Base-by-base conservation (phyloP, 1,139 yeast species). In the Nadsonia starkeyi-henricii region DNA sequence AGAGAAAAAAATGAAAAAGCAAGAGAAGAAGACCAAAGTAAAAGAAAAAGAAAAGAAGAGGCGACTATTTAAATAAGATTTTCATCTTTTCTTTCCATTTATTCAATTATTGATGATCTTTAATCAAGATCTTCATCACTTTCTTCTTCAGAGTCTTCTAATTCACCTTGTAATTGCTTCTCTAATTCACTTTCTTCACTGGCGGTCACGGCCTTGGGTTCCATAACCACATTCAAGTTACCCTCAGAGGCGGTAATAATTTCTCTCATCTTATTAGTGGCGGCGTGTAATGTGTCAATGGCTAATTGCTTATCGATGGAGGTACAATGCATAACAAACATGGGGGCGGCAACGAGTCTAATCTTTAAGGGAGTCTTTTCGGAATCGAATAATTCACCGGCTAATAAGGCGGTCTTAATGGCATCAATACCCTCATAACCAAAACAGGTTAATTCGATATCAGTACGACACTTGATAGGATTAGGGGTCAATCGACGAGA, bases 391-490 rank as follows among this genome's bases (percentile, higher is more conserved):
- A 74, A 77, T 71, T 91, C 98, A 48, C 96, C 98, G 23, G 89
- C 83, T 57, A 76, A 73, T 58, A 91, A 76, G 33, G 98, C 95
- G 53, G 74, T 75, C 70, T 89, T 89, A 63, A 91, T 89, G 55
- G 98, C 98, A 65, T 89, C 96, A 58, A 91, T 88, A 66, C 99
- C 99, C 66, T 91, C 97, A 68, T 91, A 91, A 56, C 93, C 78
- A 72, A 89, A 91, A 67, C 98, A 91, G 37, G 96, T 88, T 42
- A 91, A 97, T 67, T 91, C 97, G 50, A 91, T 85, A 66, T 91
- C 98, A 26, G 98, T 96, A 69, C 98, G 84, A 63, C 93, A 84
- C 71, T 91, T 93, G 60, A 88, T 88, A 42, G 97, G 96, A 71
- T 91, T 96, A 52, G 98, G 98, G 43, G 98, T 91, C 66, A 91